Evolutionary conservation across 306 rosid genomes (phyloP).

Genomic region (Mucuna pruriens): DNA sequence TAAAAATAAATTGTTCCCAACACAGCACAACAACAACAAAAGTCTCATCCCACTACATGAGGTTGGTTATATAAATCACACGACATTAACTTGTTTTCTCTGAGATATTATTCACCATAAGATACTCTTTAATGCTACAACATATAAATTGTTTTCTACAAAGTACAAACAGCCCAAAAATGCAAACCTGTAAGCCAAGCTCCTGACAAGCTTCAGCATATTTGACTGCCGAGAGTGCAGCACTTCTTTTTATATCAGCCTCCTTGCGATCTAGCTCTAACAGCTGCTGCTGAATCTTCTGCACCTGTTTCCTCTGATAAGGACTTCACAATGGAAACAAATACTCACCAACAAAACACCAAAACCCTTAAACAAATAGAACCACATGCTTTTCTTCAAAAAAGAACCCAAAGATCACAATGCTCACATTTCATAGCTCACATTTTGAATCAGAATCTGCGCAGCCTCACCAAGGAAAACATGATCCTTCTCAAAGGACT

Average conservation of each 20-base stretch:
- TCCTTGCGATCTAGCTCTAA: slow-evolving; percentile 94
- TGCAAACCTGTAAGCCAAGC: slow-evolving; percentile 88
- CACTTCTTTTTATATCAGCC: slow-evolving; percentile 85
- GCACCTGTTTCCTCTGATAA: slow-evolving; percentile 90
- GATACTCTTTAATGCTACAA: not conserved
- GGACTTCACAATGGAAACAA: slow-evolving; percentile 62
- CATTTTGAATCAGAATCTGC: slow-evolving; percentile 85
- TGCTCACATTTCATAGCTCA: slow-evolving; percentile 89
- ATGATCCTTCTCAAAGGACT: slow-evolving; percentile 82
- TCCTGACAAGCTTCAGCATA: slow-evolving; percentile 96
- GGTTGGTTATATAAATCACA: not conserved
- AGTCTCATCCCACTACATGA: not conserved
- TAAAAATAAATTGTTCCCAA: not conserved
- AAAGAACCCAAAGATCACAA: slow-evolving; percentile 32
- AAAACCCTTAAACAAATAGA: slow-evolving; percentile 20
- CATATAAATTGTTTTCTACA: not conserved
- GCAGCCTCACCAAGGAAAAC: slow-evolving; percentile 96
- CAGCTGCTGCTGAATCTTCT: slow-evolving; percentile 93
- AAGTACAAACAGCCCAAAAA: slow-evolving; percentile 22
- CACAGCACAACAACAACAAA: not conserved
- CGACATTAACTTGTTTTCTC: not conserved
- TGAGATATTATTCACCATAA: not conserved
- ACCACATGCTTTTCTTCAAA: not conserved
- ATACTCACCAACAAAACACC: not conserved
- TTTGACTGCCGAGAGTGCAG: slow-evolving; percentile 76